Percentiles rank a stretch among this genome's conserved stretches.
Conservation (phyloP, 768 basidiomycete genomes). For the Aureoboletus auriporus region DNA sequence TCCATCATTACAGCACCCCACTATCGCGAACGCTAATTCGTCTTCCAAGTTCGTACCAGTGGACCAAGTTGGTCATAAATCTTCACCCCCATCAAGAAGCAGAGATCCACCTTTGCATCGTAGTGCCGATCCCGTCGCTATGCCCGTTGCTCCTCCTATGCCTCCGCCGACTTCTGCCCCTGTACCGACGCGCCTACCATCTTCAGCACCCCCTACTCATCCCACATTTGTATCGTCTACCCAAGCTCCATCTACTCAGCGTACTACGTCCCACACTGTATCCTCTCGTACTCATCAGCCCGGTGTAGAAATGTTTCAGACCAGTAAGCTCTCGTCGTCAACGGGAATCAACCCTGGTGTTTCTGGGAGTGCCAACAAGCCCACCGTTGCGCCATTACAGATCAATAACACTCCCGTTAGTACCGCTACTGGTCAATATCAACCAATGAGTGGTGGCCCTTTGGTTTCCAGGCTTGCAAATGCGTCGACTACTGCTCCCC, state of each 20-base stretch:
- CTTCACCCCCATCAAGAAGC: slow-evolving; percentile 20
- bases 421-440: slow-evolving; percentile 7
- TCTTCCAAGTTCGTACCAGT: slow-evolving; percentile 4
- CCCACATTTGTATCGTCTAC: slow-evolving; percentile 5
- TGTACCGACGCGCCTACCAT: slow-evolving; percentile 15
- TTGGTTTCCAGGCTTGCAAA: slow-evolving; percentile 10
- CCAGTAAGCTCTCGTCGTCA: slow-evolving; percentile 16
- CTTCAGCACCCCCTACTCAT: slow-evolving; percentile 23
- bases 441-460: slow-evolving; percentile 2
- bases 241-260: slow-evolving; percentile 15
- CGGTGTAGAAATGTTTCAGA: slow-evolving; percentile 17
- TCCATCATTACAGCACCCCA: slow-evolving; percentile 6
- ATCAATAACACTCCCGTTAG: background rate
- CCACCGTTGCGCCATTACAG: slow-evolving; percentile 4
- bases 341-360: background rate
- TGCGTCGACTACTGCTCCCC: slow-evolving; percentile 1
- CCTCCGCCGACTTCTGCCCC: slow-evolving; percentile 14
- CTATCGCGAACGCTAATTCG: background rate
- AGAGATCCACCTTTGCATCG: slow-evolving; percentile 17
- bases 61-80: slow-evolving; percentile 10
- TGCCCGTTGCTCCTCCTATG: slow-evolving; percentile 11
- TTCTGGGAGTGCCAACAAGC: slow-evolving; percentile 7
- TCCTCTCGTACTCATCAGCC: slow-evolving; percentile 25
- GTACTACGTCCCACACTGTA: slow-evolving; percentile 11
- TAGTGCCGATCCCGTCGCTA: slow-evolving; percentile 5